Evolutionary conservation across 139 green algal species (phyloP).

Genomic region (Astrephomene gubernaculifera): DNA sequence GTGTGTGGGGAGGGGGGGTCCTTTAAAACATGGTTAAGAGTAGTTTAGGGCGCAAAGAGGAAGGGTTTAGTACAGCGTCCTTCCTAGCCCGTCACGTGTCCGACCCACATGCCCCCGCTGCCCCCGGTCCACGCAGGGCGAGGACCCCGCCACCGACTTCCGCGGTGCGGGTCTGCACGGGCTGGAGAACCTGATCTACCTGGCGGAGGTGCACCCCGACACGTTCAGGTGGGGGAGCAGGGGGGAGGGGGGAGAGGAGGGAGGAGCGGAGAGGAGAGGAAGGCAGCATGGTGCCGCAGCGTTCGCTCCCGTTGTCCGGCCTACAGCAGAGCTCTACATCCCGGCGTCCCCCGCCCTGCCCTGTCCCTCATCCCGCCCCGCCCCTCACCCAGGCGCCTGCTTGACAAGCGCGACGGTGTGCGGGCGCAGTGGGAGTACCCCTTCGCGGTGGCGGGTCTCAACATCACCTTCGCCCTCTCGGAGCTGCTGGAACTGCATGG

Average conservation of each 20-base stretch:
- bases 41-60: no score
- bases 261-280: not conserved
- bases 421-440: conserved; percentile 86
- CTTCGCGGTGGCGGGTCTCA: conserved; percentile 90
- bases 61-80: no score
- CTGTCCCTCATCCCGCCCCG: not conserved
- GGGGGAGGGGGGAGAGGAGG: not conserved
- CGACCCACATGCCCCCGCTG: not conserved
- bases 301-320: not conserved
- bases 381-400: conserved; percentile 61
- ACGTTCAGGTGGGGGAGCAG: conserved; percentile 41
- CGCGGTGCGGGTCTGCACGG: conserved; percentile 80
- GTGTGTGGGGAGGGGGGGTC: no score
- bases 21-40: no score
- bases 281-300: not conserved
- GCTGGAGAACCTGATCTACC: conserved; percentile 86
- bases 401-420: conserved; percentile 76
- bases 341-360: conserved; percentile 28
- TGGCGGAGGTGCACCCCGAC: conserved; percentile 61
- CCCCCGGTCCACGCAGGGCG: conserved; percentile 50
- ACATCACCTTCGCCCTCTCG: conserved; percentile 83
- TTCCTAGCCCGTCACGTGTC: no score
- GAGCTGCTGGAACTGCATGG: conserved; percentile 57
- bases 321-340: no score
- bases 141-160: conserved; percentile 84